A percentile compares a stretch with the other conserved stretches of the same genome.
Evolutionary conservation across 2,329 filamentous ascomycete genomes (phyloP).

Genomic region (Nemania abortiva): DNA sequence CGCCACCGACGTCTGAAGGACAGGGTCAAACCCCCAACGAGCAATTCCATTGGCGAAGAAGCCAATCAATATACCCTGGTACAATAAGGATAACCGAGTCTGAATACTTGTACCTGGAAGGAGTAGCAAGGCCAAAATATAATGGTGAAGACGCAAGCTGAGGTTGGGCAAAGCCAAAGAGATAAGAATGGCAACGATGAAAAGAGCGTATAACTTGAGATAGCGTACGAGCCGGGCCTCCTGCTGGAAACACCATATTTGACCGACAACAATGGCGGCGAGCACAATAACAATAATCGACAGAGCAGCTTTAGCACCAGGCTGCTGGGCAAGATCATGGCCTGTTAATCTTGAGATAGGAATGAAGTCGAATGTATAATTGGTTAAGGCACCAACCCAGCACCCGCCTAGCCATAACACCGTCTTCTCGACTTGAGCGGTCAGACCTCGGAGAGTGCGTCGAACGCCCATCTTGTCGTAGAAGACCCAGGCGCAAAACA

Average conservation of each 20-base stretch:
- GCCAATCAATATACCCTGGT: constrained; percentile 89
- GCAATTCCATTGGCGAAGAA: constrained; percentile 95
- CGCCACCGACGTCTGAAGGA: constrained; percentile 83
- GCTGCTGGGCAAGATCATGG: constrained; percentile 89
- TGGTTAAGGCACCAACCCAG: constrained; percentile 92
- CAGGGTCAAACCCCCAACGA: constrained; percentile 90
- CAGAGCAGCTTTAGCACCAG: constrained; percentile 86
- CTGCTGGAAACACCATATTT: constrained; percentile 87
- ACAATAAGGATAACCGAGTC: constrained; percentile 84
- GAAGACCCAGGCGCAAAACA: constrained; percentile 88
- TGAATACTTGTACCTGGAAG: constrained; percentile 91
- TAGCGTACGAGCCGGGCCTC: constrained; percentile 85
- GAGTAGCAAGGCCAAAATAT: constrained; percentile 87
- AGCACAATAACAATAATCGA: constrained; percentile 81
- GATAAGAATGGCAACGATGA: constrained; percentile 75
- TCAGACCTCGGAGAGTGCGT: constrained; percentile 77
- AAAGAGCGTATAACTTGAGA: constrained; percentile 79
- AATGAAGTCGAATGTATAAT: constrained; percentile 95
- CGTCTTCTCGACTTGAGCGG: constrained; percentile 89
- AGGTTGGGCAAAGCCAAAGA: constrained; percentile 80
- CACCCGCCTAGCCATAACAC: constrained; percentile 89
- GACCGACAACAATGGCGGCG: constrained; percentile 74
- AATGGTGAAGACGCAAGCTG: constrained; percentile 89
- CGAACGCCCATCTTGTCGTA: constrained; percentile 85
- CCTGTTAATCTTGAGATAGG: constrained; percentile 92